Evolutionary conservation across 345 rosid genomes (phyloP).

Genomic region (Streptanthus diversifolius): DNA sequence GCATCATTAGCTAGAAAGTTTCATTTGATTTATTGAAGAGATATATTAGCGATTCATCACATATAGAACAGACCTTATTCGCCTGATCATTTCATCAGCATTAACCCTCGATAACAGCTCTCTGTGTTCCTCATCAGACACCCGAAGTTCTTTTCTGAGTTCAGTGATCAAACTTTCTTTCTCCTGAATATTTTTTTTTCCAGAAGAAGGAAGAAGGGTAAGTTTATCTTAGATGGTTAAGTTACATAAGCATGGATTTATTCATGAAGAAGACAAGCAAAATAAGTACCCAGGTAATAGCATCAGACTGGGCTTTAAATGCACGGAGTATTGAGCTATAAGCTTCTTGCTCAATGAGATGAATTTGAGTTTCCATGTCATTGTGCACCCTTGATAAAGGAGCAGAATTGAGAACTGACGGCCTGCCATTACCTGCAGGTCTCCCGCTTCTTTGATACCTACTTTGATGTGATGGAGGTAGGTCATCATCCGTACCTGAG

Average conservation of each 20-base stretch:
- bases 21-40: background rate
- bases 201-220: background rate
- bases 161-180: slow-evolving; percentile 93
- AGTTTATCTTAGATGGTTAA: background rate
- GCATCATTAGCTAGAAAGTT: background rate
- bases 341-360: slow-evolving; percentile 89
- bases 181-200: slow-evolving; percentile 48
- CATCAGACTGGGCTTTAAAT: slow-evolving; percentile 97
- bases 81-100: slow-evolving; percentile 71
- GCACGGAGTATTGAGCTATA: slow-evolving; percentile 86
- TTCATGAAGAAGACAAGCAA: background rate
- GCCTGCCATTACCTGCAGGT: slow-evolving; percentile 79
- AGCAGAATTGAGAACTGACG: slow-evolving; percentile 56
- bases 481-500: slow-evolving; percentile 97
- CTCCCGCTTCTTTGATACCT: slow-evolving; percentile 78
- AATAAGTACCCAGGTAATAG: slow-evolving; percentile 84
- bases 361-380: slow-evolving; percentile 92
- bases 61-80: slow-evolving; percentile 65
- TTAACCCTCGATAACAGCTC: slow-evolving; percentile 79
- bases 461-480: slow-evolving; percentile 89
- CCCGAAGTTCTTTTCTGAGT: slow-evolving; percentile 91
- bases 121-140: slow-evolving; percentile 95
- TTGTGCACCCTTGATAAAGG: slow-evolving; percentile 61
- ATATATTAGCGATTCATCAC: background rate
- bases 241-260: background rate